These are phyloP conservation scores for Trichoderma brevicompactum DNA, from an alignment of 2,329 filamentous ascomycete species.

Conservation along the genomic window DNA sequence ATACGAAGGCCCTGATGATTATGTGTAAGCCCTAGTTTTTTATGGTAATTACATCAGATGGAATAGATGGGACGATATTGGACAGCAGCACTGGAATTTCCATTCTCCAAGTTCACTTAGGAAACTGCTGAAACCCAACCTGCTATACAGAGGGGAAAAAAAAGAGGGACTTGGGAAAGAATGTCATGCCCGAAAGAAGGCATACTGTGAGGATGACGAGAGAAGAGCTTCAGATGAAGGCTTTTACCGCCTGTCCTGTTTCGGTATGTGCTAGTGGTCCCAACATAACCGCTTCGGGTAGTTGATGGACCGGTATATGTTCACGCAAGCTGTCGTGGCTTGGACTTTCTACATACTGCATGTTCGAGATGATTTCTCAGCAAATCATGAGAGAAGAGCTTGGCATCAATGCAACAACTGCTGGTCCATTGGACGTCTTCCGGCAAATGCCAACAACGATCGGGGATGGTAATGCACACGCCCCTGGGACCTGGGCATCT, in stretches of 20 bases:
- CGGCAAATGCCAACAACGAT: background rate
- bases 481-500: background rate
- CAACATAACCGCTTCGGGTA: background rate
- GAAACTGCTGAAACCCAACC: too few species aligned
- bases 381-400: background rate
- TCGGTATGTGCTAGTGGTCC: background rate
- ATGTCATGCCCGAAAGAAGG: too few species aligned
- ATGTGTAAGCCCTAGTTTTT: background rate
- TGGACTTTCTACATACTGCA: background rate
- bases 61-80: background rate
- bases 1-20: background rate
- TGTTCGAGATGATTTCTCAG: background rate
- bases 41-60: background rate
- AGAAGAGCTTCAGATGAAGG: too few species aligned
- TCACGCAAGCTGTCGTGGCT: background rate
- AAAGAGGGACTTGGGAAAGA: too few species aligned
- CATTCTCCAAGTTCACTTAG: too few species aligned
- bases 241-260: too few species aligned
- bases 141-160: too few species aligned
- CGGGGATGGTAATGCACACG: background rate
- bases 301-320: background rate
- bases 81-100: too few species aligned
- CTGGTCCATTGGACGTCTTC: too few species aligned
- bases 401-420: background rate
- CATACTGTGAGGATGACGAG: too few species aligned